Base-by-base conservation (phyloP, 2,329 filamentous ascomycete genomes). In the Stagonosporopsis vannaccii region DNA sequence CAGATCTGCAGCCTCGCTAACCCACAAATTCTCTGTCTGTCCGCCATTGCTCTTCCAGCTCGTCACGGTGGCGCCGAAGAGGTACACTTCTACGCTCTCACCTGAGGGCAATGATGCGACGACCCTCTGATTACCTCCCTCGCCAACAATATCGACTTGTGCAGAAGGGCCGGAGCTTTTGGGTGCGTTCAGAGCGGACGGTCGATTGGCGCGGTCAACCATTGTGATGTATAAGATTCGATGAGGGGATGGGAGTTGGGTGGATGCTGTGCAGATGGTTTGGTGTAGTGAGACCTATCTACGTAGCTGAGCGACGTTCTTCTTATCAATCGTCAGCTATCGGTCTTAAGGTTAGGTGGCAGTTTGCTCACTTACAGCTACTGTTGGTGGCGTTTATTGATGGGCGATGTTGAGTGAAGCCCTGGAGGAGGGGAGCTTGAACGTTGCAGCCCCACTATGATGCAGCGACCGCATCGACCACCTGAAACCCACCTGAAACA, bases 41-140 rank as follows among this genome's bases (percentile, higher is more conserved):
- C 90, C 90, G 55, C 85, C 82, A 56, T 87, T 85, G 72, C 90
- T 89, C 82, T 95, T 96, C 95, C 95, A 99, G 77, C 90, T 95
- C 56, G 90, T 87, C 43, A 99, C 90, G 0, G 93, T 98, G 11
- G 95, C 95, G 56, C 95, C 95, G 71, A 90, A 90, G n/a, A 98
- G 86, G 58, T 97, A 82, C 33, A 99, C 83, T 63, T 92, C 88
- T 65, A 97, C 86, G 51, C 87, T 91, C 79, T 98, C 93, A 65
- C 94, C 93, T 0, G 91, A 90, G 35, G 92, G 91, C 39, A 98
- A 85, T 26, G 84, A 84, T 30, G 94, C 94, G n/a, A 85, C 85
- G 47, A 98, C 88, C 58, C 86, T 86, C 57, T 85, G 84, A 76
- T 87, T 87, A 72, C 87, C 86, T 68, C 90, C 84, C 25, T 87